phyloP scores from a whole-genome alignment of 1,139 yeast species.

The Nakaseomyces bracarensis region DNA sequence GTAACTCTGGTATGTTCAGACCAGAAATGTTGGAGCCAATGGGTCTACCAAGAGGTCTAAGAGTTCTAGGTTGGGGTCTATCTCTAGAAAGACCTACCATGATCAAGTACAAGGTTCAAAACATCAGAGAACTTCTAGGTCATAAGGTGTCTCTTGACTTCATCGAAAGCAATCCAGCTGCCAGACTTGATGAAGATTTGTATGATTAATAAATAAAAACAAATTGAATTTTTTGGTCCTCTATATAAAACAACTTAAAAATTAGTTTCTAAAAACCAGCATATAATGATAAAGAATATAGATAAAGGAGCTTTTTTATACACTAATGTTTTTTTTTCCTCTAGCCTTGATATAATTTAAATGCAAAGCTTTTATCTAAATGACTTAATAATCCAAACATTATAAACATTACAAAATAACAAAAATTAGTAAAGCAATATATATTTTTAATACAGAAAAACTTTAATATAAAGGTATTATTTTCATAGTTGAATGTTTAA shows the following conservation, averaged over 20 bases:
- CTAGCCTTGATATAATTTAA: no score
- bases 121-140: conserved; percentile 90
- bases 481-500: no score
- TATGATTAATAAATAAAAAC: conserved; percentile 24
- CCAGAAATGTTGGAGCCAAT: conserved; percentile 98
- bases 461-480: no score
- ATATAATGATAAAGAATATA: conserved; percentile 5
- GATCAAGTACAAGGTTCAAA: conserved; percentile 95
- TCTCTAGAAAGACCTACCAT: conserved; percentile 97
- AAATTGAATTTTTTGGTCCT: not conserved
- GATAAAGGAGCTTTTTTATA: no score
- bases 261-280: not conserved
- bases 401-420: no score
- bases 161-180: conserved; percentile 94
- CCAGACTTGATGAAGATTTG: conserved; percentile 77
- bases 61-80: conserved; percentile 97
- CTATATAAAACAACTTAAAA: not conserved
- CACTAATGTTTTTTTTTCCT: not conserved
- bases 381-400: no score
- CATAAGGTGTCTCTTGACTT: conserved; percentile 90
- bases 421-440: no score
- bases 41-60: conserved; percentile 91
- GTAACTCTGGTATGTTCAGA: conserved; percentile 99
- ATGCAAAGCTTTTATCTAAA: no score
- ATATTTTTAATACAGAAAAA: no score